Evolutionary conservation across 306 rosid species (phyloP), one percentile per base, ranked within the genome.

Genomic region (Luffa acutangula): DNA sequence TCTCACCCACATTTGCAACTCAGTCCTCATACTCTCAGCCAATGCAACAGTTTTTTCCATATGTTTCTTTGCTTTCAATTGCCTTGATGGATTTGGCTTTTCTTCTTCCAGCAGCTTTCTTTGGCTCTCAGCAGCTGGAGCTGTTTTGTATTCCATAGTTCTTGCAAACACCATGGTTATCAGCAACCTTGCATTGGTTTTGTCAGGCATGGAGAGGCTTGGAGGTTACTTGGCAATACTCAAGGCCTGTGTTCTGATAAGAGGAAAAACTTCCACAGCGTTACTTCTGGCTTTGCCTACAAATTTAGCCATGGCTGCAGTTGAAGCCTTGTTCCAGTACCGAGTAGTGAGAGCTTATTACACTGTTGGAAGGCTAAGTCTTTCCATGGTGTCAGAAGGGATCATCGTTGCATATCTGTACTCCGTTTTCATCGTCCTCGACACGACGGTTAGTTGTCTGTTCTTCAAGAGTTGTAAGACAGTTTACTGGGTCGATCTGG

Each of bases 281-380:
- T 79, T 96, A 84, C 88, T 85, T 78, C 53, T 96, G 71, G 93
- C 99, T 80, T 81, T 96, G 57, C 98, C 97, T 48, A 79, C 83
- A 25, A 91, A 88, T 66, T 76, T 96, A 64, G 91, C 89, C 46
- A 77, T 93, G 85, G 97, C 99, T 53, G 91, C 91, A 6, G 66
- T 87, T 46, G 99, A 96, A 79, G 96, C 97, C 77, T 76, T 96
- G 90, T 96, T 96, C 64, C 99, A 93, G 20, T 90, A 81, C 85
- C 80, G 99, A 36, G 79, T 93, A 34, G 93, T 93, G 1, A 87
- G 86, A 83, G 85, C 87, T 37, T 90, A 79, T 63, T 84, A 53
- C 58, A 9, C 56, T 46, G 67, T 74, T 72, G 88, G 84, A 52
- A 84, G 83, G 66, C 70, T 80, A 3, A 80, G 82, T 13, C 79